These are phyloP conservation scores for Monosporozyma aerobia DNA, from an alignment of 805 yeast species.

Conservation along the genomic window DNA sequence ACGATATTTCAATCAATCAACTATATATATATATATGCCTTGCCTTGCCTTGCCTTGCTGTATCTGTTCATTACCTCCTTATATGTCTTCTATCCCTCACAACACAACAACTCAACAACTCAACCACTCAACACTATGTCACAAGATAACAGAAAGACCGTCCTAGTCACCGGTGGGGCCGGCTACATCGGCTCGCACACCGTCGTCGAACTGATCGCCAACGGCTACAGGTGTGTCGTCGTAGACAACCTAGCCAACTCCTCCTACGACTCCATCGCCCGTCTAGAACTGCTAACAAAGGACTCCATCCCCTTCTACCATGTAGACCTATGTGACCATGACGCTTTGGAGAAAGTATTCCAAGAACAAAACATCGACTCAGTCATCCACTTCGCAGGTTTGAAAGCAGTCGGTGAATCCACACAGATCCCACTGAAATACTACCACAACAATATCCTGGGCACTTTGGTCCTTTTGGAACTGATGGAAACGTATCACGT, in stretches of 20 bases:
- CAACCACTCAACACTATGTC: background rate
- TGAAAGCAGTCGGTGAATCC: conserved; percentile 78
- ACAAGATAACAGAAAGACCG: conserved; percentile 25
- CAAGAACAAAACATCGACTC: conserved; percentile 40
- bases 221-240: conserved; percentile 62
- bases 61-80: too few relatives aligned
- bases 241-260: conserved; percentile 65
- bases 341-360: conserved; percentile 40
- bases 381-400: conserved; percentile 73
- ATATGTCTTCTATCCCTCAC: too few relatives aligned
- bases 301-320: conserved; percentile 45
- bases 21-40: too few relatives aligned
- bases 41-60: too few relatives aligned
- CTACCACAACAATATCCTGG: conserved; percentile 58
- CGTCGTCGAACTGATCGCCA: conserved; percentile 49
- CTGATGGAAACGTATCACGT: conserved; percentile 42
- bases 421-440: conserved; percentile 57
- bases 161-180: conserved; percentile 77
- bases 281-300: conserved; percentile 46
- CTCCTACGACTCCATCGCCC: conserved; percentile 52
- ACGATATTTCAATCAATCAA: too few relatives aligned
- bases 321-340: conserved; percentile 49
- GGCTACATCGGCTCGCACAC: conserved; percentile 85
- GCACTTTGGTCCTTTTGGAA: conserved; percentile 50
- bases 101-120: background rate